Conservation (phyloP, 306 rosid genomes). For the Cicer pinnatifidum region DNA sequence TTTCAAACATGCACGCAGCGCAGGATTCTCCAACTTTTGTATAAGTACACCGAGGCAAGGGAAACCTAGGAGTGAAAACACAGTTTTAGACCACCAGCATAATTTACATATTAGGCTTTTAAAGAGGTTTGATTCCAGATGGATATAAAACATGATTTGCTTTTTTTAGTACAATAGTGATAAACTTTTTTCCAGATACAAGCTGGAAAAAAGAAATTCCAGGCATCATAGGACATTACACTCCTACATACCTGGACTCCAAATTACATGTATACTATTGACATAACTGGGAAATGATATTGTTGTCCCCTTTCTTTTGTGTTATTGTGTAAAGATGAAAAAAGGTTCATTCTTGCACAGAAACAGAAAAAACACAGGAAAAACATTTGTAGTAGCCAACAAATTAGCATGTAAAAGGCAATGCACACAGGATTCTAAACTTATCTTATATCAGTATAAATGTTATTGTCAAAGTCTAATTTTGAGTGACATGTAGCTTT, state of each 20-base stretch:
- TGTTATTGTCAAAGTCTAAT: slow-evolving; percentile 25
- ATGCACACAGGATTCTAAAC: slow-evolving; percentile 18
- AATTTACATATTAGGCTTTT: slow-evolving; percentile 38
- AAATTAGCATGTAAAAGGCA: slow-evolving; percentile 11
- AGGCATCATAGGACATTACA: slow-evolving; percentile 25
- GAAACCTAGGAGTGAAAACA: slow-evolving; percentile 65
- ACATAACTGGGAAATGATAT: not conserved
- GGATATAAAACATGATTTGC: slow-evolving; percentile 18
- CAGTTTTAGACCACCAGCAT: slow-evolving; percentile 23
- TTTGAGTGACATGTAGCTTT: slow-evolving; percentile 8
- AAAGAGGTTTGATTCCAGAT: slow-evolving; percentile 31
- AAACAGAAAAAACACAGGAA: slow-evolving; percentile 16
- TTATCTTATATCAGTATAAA: slow-evolving; percentile 7
- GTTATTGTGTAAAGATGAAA: slow-evolving; percentile 32
- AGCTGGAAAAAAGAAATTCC: slow-evolving; percentile 31
- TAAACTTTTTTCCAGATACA: slow-evolving; percentile 21
- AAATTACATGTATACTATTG: not conserved
- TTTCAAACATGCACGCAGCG: slow-evolving; percentile 76
- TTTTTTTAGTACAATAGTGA: slow-evolving; percentile 11
- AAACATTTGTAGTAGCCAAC: slow-evolving; percentile 27
- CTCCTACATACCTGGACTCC: slow-evolving; percentile 7
- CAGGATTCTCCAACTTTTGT: slow-evolving; percentile 99
- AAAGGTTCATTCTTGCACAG: slow-evolving; percentile 25
- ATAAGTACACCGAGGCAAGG: slow-evolving; percentile 93
- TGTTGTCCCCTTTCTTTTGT: slow-evolving; percentile 15